These are phyloP conservation scores for Zymoseptoria pseudotritici DNA, from an alignment of 2,329 filamentous ascomycete species.

Conservation along the genomic window DNA sequence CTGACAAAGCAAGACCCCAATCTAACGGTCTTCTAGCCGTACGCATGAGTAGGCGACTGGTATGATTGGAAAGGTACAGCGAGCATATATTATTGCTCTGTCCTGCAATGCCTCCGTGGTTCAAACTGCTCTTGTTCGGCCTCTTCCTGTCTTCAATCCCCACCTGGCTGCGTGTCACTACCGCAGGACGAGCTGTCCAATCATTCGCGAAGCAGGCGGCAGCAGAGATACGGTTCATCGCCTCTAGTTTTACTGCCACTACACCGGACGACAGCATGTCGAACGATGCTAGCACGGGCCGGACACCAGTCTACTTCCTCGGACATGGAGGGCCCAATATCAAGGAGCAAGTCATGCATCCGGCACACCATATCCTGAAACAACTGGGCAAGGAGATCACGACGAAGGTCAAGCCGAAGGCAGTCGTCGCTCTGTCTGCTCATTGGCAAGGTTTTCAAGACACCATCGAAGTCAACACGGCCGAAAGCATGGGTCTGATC, in stretches of 20 bases:
- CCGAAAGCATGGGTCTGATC: slow-evolving; percentile 57
- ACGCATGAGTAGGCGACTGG: not conserved
- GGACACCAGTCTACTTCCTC: slow-evolving; percentile 48
- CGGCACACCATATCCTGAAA: slow-evolving; percentile 58
- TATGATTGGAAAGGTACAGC: not conserved
- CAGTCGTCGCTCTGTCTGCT: slow-evolving; percentile 68
- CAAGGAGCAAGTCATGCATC: slow-evolving; percentile 62
- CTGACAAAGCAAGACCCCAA: not conserved
- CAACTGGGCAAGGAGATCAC: slow-evolving; percentile 64
- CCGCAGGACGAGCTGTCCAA: not conserved
- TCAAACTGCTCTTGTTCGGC: slow-evolving; percentile 13
- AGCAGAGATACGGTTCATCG: not conserved
- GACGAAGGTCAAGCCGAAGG: slow-evolving; percentile 59
- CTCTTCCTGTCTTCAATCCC: slow-evolving; percentile 8
- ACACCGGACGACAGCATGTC: not conserved
- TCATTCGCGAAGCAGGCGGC: not conserved
- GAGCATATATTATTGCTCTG: slow-evolving; percentile 1
- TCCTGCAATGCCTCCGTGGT: slow-evolving; percentile 8
- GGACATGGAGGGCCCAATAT: slow-evolving; percentile 28
- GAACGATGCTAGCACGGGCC: slow-evolving; percentile 10
- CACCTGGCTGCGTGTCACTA: not conserved
- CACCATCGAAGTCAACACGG: slow-evolving; percentile 58
- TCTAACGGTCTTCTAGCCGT: not conserved
- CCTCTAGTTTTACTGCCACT: not conserved
- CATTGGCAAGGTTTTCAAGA: slow-evolving; percentile 61